A percentile compares a stretch with the other conserved stretches of the same genome.
These are phyloP conservation scores for Boletus reticulatus DNA, from an alignment of 768 basidiomycete genomes.

Conservation along the genomic window DNA sequence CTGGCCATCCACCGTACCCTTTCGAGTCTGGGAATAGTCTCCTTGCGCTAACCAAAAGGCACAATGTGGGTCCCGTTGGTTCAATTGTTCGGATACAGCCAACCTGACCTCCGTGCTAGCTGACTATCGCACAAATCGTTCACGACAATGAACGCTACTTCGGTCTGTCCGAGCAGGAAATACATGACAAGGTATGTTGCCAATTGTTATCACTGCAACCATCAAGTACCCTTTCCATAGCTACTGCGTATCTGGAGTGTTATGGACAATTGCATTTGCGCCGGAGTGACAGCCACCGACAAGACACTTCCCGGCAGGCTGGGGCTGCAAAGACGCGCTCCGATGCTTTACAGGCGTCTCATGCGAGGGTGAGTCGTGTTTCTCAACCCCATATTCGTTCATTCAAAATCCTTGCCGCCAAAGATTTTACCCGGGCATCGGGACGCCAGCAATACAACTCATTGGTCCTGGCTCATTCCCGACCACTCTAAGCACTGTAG, in stretches of 20 bases:
- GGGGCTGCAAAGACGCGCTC: slow-evolving; percentile 75
- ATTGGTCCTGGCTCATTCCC: slow-evolving; percentile 31
- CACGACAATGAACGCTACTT: slow-evolving; percentile 89
- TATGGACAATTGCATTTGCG: slow-evolving; percentile 90
- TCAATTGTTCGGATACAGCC: neutral
- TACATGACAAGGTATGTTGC: slow-evolving; percentile 60
- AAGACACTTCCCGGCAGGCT: slow-evolving; percentile 85
- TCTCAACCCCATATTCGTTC: neutral
- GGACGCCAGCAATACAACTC: slow-evolving; percentile 34
- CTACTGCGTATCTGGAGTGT: slow-evolving; percentile 84
- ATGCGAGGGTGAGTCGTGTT: slow-evolving; percentile 70
- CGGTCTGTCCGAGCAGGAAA: slow-evolving; percentile 71
- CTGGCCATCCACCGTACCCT: slow-evolving; percentile 75
- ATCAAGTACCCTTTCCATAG: slow-evolving; percentile 15
- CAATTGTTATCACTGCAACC: neutral
- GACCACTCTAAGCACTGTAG: slow-evolving; percentile 16
- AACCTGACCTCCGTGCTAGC: slow-evolving; percentile 41
- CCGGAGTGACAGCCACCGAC: slow-evolving; percentile 79
- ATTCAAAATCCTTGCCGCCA: slow-evolving; percentile 21
- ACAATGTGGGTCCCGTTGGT: slow-evolving; percentile 61
- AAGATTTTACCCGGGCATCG: slow-evolving; percentile 54
- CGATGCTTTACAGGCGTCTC: slow-evolving; percentile 83
- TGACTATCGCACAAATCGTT: slow-evolving; percentile 92
- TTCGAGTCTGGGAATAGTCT: slow-evolving; percentile 77
- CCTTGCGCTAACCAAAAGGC: slow-evolving; percentile 69